phyloP scores from a whole-genome alignment of 2,329 filamentous ascomycete species.

The Pseudocercospora musae region DNA sequence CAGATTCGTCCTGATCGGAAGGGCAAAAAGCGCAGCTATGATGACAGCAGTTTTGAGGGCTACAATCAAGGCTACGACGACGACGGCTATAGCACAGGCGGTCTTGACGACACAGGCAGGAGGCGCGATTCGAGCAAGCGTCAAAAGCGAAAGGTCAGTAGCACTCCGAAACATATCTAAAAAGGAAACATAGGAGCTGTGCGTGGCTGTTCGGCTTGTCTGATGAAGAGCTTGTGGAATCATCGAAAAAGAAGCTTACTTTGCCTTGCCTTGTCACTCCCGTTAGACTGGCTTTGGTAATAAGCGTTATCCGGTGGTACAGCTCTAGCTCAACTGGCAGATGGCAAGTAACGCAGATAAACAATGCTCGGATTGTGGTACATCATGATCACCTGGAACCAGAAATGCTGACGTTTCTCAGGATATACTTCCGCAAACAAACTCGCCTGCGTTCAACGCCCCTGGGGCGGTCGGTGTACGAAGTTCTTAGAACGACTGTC shows the following conservation, averaged over 20 bases:
- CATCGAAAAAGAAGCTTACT: neutral
- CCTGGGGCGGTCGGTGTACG: slow-evolving; percentile 21
- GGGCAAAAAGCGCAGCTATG: slow-evolving; percentile 72
- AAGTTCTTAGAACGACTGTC: slow-evolving; percentile 9
- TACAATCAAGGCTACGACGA: slow-evolving; percentile 70
- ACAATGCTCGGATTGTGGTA: neutral
- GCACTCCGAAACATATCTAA: neutral
- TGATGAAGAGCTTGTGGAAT: neutral
- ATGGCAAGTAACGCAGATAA: neutral
- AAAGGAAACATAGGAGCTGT: neutral
- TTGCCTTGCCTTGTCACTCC: neutral
- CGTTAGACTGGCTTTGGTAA: neutral
- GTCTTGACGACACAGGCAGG: slow-evolving; percentile 56
- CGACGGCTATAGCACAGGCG: slow-evolving; percentile 68
- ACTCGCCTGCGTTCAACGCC: slow-evolving; percentile 18
- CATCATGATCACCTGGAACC: neutral
- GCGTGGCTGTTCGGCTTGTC: neutral
- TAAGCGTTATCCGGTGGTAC: neutral
- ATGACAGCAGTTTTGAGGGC: slow-evolving; percentile 70
- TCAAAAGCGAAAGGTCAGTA: slow-evolving; percentile 31
- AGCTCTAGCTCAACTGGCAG: slow-evolving; percentile 1
- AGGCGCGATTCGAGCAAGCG: slow-evolving; percentile 27
- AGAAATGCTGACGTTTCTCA: slow-evolving; percentile 13
- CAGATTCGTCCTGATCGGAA: slow-evolving; percentile 61
- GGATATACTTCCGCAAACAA: slow-evolving; percentile 19